Evolutionary conservation across 129 eudicot species (phyloP).

Genomic region (Scalesia atractyloides): DNA sequence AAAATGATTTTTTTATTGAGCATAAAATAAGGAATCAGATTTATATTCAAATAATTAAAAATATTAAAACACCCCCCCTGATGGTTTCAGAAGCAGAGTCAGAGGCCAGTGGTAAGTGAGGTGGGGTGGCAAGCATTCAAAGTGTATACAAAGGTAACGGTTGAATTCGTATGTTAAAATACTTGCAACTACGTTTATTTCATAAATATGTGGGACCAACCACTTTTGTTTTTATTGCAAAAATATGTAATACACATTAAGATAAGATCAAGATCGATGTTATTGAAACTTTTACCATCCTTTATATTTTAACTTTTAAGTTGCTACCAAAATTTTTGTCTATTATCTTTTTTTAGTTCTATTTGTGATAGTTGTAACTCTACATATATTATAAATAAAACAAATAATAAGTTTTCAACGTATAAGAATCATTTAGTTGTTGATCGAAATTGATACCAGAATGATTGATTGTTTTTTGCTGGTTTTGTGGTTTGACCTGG

Average conservation of each 20-base stretch:
- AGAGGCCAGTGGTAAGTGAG: slow-evolving; percentile 17
- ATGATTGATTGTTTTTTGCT: too few species aligned
- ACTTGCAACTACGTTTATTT: slow-evolving; percentile 10
- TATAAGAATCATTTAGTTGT: too few species aligned
- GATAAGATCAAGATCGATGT: not conserved
- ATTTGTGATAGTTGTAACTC: too few species aligned
- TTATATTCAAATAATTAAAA: not conserved
- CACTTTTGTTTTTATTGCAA: slow-evolving; percentile 12
- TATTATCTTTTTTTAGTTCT: too few species aligned
- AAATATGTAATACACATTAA: not conserved
- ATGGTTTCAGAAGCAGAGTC: slow-evolving; percentile 24
- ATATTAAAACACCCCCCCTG: not conserved
- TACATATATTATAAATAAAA: too few species aligned
- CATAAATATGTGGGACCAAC: slow-evolving; percentile 20
- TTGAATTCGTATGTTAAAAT: slow-evolving; percentile 24
- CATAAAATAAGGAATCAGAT: not conserved
- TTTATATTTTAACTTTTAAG: too few species aligned
- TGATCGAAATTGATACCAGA: too few species aligned
- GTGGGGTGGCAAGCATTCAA: slow-evolving; percentile 32
- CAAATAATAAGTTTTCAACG: too few species aligned
- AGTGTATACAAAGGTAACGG: slow-evolving; percentile 42
- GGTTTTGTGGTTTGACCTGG: not conserved
- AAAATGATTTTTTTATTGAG: too few species aligned
- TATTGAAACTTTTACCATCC: not conserved
- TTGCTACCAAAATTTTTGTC: too few species aligned